Conservation (phyloP, 116 monocot species). For the Papilionanthe hybrid region DNA sequence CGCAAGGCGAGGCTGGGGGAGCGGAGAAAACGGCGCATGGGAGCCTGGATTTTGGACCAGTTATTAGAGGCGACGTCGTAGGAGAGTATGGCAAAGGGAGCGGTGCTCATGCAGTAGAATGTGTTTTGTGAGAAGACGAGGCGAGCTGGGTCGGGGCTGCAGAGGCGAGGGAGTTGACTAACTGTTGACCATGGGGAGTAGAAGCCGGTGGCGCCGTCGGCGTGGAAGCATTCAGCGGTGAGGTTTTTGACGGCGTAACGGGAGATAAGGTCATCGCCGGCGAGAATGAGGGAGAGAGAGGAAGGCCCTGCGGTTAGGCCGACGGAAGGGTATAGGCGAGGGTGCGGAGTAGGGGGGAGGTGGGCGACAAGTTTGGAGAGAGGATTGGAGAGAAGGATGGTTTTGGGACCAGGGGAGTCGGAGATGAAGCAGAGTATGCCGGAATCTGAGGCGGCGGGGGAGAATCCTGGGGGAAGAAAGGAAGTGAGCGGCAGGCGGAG, state of each 20-base stretch:
- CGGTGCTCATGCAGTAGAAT: slow-evolving; percentile 84
- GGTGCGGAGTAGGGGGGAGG: slow-evolving; percentile 37
- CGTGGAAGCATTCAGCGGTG: slow-evolving; percentile 61
- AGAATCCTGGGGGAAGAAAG: slow-evolving; percentile 39
- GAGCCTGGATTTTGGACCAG: slow-evolving; percentile 76
- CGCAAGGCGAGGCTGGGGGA: slow-evolving; percentile 62
- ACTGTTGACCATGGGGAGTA: slow-evolving; percentile 56
- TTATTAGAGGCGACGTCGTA: slow-evolving; percentile 40
- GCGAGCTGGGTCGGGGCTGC: slow-evolving; percentile 58
- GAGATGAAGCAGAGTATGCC: slow-evolving; percentile 68
- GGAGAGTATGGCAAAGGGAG: slow-evolving; percentile 60
- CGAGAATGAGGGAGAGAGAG: slow-evolving; percentile 55
- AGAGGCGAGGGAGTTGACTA: slow-evolving; percentile 60
- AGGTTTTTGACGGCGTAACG: slow-evolving; percentile 94
- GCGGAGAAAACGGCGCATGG: slow-evolving; percentile 84
- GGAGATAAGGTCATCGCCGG: slow-evolving; percentile 88
- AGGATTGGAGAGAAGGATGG: slow-evolving; percentile 60
- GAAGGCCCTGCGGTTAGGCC: slow-evolving; percentile 47
- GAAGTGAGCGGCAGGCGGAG: slow-evolving; percentile 33
- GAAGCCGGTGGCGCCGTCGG: slow-evolving; percentile 43
- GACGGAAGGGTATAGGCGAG: slow-evolving; percentile 62
- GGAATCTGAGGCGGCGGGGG: slow-evolving; percentile 57
- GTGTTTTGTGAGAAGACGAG: slow-evolving; percentile 47
- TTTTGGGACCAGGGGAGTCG: slow-evolving; percentile 47
- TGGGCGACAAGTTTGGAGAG: slow-evolving; percentile 34